phyloP scores from a whole-genome alignment of 495 filamentous ascomycete genomes.

The Apodospora peruviana region DNA sequence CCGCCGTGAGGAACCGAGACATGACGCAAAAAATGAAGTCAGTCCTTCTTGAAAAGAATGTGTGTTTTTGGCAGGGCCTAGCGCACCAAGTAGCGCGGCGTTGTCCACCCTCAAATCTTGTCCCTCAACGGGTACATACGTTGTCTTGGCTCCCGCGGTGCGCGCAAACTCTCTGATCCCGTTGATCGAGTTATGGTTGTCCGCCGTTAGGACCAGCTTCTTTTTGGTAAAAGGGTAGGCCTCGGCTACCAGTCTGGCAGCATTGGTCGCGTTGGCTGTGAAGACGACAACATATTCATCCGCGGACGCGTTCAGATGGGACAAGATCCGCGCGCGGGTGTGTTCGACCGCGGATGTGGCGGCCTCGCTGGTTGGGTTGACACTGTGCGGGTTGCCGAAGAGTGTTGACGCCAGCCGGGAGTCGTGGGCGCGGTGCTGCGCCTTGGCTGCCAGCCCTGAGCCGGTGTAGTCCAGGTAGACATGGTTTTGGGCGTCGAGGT shows the following conservation, averaged over 20 bases:
- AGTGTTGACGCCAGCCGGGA: conserved; percentile 28
- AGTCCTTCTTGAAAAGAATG: not conserved
- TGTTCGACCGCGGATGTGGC: conserved; percentile 41
- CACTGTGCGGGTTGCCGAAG: conserved; percentile 57
- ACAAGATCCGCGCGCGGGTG: conserved; percentile 40
- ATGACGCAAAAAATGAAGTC: not conserved
- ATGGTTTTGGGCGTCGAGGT: conserved; percentile 27
- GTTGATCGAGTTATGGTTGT: conserved; percentile 35
- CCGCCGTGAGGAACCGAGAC: not conserved
- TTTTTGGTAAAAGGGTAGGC: conserved; percentile 26
- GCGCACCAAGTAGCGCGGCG: conserved; percentile 4
- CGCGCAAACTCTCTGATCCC: conserved; percentile 27
- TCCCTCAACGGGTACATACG: conserved; percentile 16
- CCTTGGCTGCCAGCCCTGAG: conserved; percentile 19
- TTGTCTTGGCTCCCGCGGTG: conserved; percentile 2
- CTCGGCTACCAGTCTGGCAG: conserved; percentile 52
- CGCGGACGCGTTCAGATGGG: conserved; percentile 51
- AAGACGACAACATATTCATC: conserved; percentile 58
- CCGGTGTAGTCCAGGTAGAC: conserved; percentile 35
- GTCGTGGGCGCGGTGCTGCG: conserved; percentile 20
- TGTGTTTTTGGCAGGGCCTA: not conserved
- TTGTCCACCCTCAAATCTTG: conserved; percentile 14
- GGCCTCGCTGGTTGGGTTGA: conserved; percentile 42
- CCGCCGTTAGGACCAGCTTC: conserved; percentile 20
- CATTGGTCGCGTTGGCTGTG: conserved; percentile 55